These are phyloP conservation scores for Hemerocallis citrina DNA, from an alignment of 106 monocot species.

Conservation along the genomic window DNA sequence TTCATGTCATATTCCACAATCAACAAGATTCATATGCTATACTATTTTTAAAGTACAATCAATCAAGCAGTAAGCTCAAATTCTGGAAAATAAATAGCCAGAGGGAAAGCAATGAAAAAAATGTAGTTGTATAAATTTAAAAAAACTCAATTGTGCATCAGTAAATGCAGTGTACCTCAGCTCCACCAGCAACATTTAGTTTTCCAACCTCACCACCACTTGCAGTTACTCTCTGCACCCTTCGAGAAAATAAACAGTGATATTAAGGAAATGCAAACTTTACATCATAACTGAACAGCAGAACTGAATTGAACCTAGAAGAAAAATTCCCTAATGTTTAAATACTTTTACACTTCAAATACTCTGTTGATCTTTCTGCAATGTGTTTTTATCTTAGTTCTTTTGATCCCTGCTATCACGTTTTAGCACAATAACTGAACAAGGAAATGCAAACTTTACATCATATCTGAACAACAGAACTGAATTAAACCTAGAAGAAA, in stretches of 20 bases:
- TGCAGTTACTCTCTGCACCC: conserved; percentile 70
- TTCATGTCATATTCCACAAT: neutral
- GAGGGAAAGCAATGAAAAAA: neutral
- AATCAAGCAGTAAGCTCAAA: neutral
- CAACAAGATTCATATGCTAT: neutral
- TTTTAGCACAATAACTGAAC: too few species aligned
- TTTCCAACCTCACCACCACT: conserved; percentile 92
- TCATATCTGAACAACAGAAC: too few species aligned
- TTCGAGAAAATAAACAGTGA: conserved; percentile 11
- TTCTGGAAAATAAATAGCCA: neutral
- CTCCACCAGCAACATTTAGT: conserved; percentile 63
- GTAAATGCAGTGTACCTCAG: conserved; percentile 55
- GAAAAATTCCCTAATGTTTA: too few species aligned
- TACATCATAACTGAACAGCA: conserved; percentile 1
- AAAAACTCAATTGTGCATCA: neutral
- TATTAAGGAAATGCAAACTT: neutral
- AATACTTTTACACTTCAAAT: too few species aligned
- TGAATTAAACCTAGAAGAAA: too few species aligned
- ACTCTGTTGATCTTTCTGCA: too few species aligned
- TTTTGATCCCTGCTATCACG: too few species aligned
- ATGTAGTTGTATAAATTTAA: neutral
- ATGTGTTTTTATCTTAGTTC: too few species aligned
- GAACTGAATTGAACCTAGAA: too few species aligned
- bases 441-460: too few species aligned
- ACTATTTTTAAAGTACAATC: neutral